These are phyloP conservation scores for Apophysomyces variabilis DNA, from an alignment of 371 early-diverging fungal genomes.

Conservation along the genomic window DNA sequence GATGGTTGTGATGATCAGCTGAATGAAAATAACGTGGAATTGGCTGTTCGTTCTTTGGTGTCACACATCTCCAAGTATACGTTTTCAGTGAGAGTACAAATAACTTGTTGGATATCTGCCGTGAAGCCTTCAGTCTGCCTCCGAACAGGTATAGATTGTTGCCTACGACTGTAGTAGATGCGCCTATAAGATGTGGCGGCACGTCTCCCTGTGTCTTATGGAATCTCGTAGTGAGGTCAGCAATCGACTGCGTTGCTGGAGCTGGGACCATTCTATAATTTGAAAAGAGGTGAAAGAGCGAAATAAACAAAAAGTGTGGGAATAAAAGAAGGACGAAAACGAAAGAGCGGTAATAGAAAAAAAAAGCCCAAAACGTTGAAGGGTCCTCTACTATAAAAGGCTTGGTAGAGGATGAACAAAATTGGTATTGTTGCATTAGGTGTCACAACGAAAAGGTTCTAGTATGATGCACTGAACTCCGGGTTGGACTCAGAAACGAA, in stretches of 20 bases:
- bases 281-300: slow-evolving; percentile 5
- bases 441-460: neutral
- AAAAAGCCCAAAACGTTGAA: slow-evolving; percentile 2
- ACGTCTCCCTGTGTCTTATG: slow-evolving; percentile 46
- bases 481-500: slow-evolving; percentile 3
- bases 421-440: slow-evolving; percentile 1
- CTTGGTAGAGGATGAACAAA: slow-evolving; percentile 6
- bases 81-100: slow-evolving; percentile 60
- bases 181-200: slow-evolving; percentile 75
- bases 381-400: slow-evolving; percentile 7
- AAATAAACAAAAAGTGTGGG: slow-evolving; percentile 18
- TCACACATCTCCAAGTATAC: slow-evolving; percentile 48
- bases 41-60: slow-evolving; percentile 35
- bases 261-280: neutral
- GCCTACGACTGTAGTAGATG: slow-evolving; percentile 61
- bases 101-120: slow-evolving; percentile 61
- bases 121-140: slow-evolving; percentile 59
- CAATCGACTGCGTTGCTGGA: slow-evolving; percentile 35
- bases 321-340: slow-evolving; percentile 6
- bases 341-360: slow-evolving; percentile 6
- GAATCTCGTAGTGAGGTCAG: slow-evolving; percentile 43
- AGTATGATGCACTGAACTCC: slow-evolving; percentile 3
- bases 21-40: slow-evolving; percentile 77
- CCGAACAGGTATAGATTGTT: slow-evolving; percentile 70
- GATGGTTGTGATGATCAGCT: slow-evolving; percentile 47